A percentile compares a stretch with the other conserved stretches of the same genome.
Conservation (phyloP, 805 yeast genomes). For the Ogataea pignaliae region DNA sequence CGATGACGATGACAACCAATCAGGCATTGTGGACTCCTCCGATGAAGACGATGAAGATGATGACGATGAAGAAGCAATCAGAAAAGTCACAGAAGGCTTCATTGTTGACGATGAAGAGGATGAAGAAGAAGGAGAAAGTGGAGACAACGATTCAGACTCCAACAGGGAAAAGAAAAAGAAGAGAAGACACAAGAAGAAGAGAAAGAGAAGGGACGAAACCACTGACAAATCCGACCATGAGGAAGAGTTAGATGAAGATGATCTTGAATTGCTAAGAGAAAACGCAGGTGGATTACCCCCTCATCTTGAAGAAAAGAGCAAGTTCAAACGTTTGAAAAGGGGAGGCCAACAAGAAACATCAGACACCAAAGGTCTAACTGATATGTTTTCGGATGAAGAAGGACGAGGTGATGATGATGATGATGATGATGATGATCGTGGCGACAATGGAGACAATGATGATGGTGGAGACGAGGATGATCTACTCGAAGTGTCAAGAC, state of each 20-base stretch:
- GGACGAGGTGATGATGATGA: slow-evolving; percentile 26
- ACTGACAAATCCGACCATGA: slow-evolving; percentile 35
- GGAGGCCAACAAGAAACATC: slow-evolving; percentile 48
- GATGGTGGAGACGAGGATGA: slow-evolving; percentile 33
- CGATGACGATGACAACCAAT: slow-evolving; percentile 30
- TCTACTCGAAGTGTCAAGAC: slow-evolving; percentile 26
- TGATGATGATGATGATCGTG: slow-evolving; percentile 15
- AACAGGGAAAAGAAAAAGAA: slow-evolving; percentile 33
- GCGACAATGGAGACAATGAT: slow-evolving; percentile 29
- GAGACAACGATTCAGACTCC: slow-evolving; percentile 20
- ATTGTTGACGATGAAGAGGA: slow-evolving; percentile 90
- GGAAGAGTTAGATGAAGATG: slow-evolving; percentile 89
- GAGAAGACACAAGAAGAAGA: slow-evolving; percentile 28
- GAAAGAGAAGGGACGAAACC: slow-evolving; percentile 37
- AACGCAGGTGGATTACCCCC: slow-evolving; percentile 72
- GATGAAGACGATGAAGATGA: slow-evolving; percentile 85
- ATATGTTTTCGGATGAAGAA: slow-evolving; percentile 67
- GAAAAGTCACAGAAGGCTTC: slow-evolving; percentile 82
- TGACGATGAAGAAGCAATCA: slow-evolving; percentile 87
- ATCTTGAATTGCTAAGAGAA: slow-evolving; percentile 85
- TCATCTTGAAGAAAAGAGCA: slow-evolving; percentile 33
- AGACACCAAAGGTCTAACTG: slow-evolving; percentile 44
- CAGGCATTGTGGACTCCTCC: slow-evolving; percentile 57
- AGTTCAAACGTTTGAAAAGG: slow-evolving; percentile 80
- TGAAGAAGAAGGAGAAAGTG: slow-evolving; percentile 43